Base-by-base conservation (phyloP, 192 early-diverging fungal species). In the Phycomyces nitens region DNA sequence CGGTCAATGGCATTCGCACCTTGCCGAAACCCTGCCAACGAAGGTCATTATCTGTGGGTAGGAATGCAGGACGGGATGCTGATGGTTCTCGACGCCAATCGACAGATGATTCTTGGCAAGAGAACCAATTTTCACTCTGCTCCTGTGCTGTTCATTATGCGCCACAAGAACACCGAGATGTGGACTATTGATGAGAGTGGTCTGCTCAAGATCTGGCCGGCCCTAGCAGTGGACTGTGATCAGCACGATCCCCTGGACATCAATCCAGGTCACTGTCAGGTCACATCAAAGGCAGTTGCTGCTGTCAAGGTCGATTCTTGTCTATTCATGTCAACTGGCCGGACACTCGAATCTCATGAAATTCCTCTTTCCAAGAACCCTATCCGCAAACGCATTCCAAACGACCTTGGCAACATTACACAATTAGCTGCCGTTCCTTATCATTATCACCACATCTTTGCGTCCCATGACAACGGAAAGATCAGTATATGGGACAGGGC, bases 391-490 rank as follows among this genome's bases (percentile, higher is more conserved):
- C 65, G 74, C 3, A 43, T 84, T 24, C 74, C 75, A 38, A 69
- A 62, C 56, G 80, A 82, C 24, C 55, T 84, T 15, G 86, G 88
- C 0, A 80, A 82, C 44, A 71, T 92, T 55, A 79, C 81, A 7
- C 77, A 76, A 20, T 68, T 90, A 52, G 82, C 82, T 3, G 76
- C 77, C 0, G 73, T 77, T 39, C 74, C 79, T 9, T 73, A 77
- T 49, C 72, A 73, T 53, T 55, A 3, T 27, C 65, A 64, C 3
- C 64, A 76, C 40, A 82, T 92, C 4, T 88, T 84, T 74, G 74
- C 80, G 9, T 88, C 86, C 11, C 92, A 93, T 64, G 91, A 94
- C 39, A 84, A 92, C 71, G 91, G 91, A 34, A 90, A 84, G 60
- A 81, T 94, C 10, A 80, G 82, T 22, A 75, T 92, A 2, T 92